A percentile compares a stretch with the other conserved stretches of the same genome.
These are phyloP conservation scores for Fusarium redolens DNA, from an alignment of 2,329 filamentous ascomycete genomes.

Conservation along the genomic window DNA sequence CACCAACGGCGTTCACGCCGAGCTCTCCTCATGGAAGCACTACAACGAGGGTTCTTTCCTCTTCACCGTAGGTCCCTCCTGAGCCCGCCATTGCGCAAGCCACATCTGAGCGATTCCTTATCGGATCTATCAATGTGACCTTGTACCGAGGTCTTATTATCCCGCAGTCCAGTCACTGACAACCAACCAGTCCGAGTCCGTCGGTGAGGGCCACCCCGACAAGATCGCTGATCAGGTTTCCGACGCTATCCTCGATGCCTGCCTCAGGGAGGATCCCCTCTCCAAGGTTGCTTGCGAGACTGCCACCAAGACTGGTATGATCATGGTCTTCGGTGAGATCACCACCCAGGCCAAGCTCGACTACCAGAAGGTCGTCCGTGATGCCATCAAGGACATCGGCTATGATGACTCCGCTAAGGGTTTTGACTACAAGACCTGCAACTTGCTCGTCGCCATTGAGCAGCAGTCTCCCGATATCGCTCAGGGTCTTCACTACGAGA, in stretches of 20 bases:
- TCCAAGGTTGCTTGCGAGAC: constrained; percentile 99
- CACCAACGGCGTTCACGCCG: constrained; percentile 53
- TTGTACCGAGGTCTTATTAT: constrained; percentile 12
- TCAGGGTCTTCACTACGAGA: constrained; percentile 97
- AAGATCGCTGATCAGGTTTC: constrained; percentile 99
- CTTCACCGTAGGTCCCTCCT: constrained; percentile 72
- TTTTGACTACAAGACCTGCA: constrained; percentile 99
- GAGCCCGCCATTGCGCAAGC: background rate
- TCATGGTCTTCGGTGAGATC: constrained; percentile 99
- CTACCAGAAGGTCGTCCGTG: constrained; percentile 97
- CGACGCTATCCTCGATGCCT: constrained; percentile 98
- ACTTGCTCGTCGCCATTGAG: constrained; percentile 98
- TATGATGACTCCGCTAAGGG: constrained; percentile 98
- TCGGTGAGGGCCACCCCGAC: constrained; percentile 91
- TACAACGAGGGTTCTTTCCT: constrained; percentile 79
- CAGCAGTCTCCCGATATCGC: constrained; percentile 99
- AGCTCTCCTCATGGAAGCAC: constrained; percentile 55
- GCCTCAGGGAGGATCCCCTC: constrained; percentile 90
- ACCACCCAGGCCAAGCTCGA: constrained; percentile 95
- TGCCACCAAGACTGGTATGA: constrained; percentile 99
- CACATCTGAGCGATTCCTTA: background rate
- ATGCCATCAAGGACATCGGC: constrained; percentile 97
- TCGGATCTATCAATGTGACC: background rate
- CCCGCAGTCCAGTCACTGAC: constrained; percentile 40
- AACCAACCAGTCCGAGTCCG: constrained; percentile 77